Evolutionary conservation across 192 early-diverging fungal species (phyloP), one percentile per base, ranked within the genome.

Genomic region (Linnemannia zychae): DNA sequence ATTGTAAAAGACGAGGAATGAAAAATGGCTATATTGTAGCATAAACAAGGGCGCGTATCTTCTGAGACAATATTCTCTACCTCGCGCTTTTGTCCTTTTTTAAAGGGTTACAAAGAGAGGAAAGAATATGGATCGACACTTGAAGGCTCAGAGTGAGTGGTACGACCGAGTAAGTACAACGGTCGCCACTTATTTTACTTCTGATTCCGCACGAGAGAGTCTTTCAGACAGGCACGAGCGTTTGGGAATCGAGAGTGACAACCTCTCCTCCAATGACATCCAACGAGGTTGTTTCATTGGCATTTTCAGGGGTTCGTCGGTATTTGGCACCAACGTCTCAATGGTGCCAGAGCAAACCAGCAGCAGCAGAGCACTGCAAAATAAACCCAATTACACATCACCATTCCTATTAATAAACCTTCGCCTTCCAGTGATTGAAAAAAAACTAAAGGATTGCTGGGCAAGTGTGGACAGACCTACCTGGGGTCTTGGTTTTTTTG

Each of bases 251-350:
- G n/a, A n/a, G n/a, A n/a, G n/a, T n/a, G n/a, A n/a, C n/a, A n/a
- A n/a, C n/a, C 46, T 47, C 46, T 47, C 46, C 46, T 47, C 57
- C 57, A 63, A 63, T 63, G 28, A 63, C 31, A 63, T 63, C n/a
- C 57, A 63, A 12, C 28, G 57, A 2, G 13, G 28, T 15, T 28
- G 28, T 63, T 28, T 63, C 57, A 63, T 31, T 63, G 57, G 57
- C 57, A 63, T 63, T 63, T 49, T 49, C 48, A 22, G 13, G 28
- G 28, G 57, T 44, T 9, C 40, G 9, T 44, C 40, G 9, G 40
- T 44, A n/a, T n/a, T n/a, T 44, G 40, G 40, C 40, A 44, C 3
- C 9, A 44, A 9, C 40, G 40, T 9, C 3, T 44, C 40, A 6
- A 44, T 44, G 9, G 57, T 31, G 57, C 24, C 57, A 63, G 24